Base-by-base conservation (phyloP, 202 grass and related monocot species). In the Carex arenaria region DNA sequence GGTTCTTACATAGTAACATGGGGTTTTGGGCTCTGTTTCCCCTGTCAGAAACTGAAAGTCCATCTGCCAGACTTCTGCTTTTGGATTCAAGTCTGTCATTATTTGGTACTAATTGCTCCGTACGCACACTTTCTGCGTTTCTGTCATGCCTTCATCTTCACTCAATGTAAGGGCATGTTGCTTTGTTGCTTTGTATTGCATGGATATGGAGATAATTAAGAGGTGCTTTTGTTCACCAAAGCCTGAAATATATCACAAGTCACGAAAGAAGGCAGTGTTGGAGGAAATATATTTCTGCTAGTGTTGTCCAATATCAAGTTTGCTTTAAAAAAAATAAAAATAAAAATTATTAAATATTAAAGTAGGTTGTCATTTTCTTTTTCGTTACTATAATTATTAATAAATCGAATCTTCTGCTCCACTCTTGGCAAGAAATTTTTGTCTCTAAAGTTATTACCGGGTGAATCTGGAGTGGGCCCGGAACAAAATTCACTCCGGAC, bases 1-100 rank as follows among this genome's bases (percentile, higher is more conserved):
- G 62, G 40, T 55, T 55, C 61, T 52, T 82, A 82, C 80, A 82
- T 82, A 82, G 80, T 82, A 82, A 67, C 80, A 82, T 82, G 61
- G 80, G 63, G 80, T 82, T 82, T 82, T 82, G 80, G 80, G 80
- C 62, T 82, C 79, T 68, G 79, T 31, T 82, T 18, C 15, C 15
- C 18, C 32, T 65, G 80, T 65, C 80, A 82, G 63, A 0, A 68
- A 82, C 80, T 82, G 43, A 82, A 82, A 82, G 80, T 82, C 63
- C 67, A 63, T 82, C 64, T 66, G 64, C 45, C 64, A 64, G 4
- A 52, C 49, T 26, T 53, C 62, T 68, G 40, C 59, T 82, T 82
- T 82, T 82, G 80, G 62, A 34, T 67, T 67, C 62, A 79, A 77
- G 51, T 38, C 52, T 72, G 43, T 2, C 69, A 72, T 52, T 72